Evolutionary conservation across 306 rosid genomes (phyloP).

Genomic region (Gastrolobium bilobum): DNA sequence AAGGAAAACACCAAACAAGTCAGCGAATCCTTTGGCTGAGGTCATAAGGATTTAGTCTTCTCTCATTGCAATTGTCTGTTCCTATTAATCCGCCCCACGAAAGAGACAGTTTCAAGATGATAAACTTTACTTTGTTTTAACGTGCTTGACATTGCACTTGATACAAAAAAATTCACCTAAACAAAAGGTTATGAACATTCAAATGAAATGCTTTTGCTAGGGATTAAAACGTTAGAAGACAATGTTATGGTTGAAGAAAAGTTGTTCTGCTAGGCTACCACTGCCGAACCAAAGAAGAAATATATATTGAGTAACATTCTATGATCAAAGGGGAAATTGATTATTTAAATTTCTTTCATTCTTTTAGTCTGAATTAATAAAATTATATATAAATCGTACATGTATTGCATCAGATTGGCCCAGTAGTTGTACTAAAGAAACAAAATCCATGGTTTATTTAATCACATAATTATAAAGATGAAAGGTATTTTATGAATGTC

Average conservation of each 20-base stretch:
- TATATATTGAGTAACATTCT: not conserved
- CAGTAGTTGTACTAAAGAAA: not conserved
- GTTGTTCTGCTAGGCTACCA: not conserved
- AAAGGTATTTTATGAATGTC: not conserved
- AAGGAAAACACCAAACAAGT: constrained; percentile 28
- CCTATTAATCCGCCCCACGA: constrained; percentile 43
- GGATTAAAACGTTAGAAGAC: constrained; percentile 27
- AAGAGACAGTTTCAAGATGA: constrained; percentile 41
- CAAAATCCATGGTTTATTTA: constrained; percentile 14
- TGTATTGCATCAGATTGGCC: constrained; percentile 32
- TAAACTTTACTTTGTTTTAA: constrained; percentile 24
- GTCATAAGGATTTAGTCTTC: constrained; percentile 53
- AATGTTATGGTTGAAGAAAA: constrained; percentile 8
- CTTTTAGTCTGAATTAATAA: constrained; percentile 4
- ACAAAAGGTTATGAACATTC: not conserved
- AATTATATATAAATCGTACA: not conserved
- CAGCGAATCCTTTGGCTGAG: constrained; percentile 63
- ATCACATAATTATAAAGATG: constrained; percentile 3
- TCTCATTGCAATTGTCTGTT: constrained; percentile 38
- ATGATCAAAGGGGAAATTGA: constrained; percentile 6
- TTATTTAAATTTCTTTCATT: constrained; percentile 20
- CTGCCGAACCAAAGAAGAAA: not conserved
- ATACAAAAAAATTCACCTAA: constrained; percentile 24
- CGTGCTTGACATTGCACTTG: constrained; percentile 45
- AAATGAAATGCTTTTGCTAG: constrained; percentile 10